Evolutionary conservation across 139 green algal genomes (phyloP), one percentile per base, ranked within the genome.

Genomic region (Gonium pectorale): DNA sequence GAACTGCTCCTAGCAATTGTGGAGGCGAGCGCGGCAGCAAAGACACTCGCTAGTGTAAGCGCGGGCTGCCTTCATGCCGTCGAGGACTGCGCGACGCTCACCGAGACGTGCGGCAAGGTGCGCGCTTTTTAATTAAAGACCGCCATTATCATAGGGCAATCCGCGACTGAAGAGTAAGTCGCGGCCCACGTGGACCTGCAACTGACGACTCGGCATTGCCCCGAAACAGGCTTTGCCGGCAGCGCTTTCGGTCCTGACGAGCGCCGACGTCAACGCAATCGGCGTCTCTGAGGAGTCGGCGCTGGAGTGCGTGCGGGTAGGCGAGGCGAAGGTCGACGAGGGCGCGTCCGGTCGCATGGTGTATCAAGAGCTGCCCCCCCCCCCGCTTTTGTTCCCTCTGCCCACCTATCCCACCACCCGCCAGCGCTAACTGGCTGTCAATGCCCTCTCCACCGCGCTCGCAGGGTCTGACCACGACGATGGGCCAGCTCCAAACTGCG

Each of bases 1-100:
- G 70, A 79, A 9, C 46, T 66, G 17, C 70, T 79, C 5, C 46
- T 79, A 21, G 54, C 38, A 17, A 66, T 79, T 29, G 70, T 79
- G 6, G 46, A 79, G 26, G 46, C 46, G 15, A 79, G 46, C 19
- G 31, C 70, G 49, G 70, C 70, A 29, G 44, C 70, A 0, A 79
- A 66, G 56, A 49, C 46, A 22, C 70, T 79, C 13, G 70, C 46
- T 26, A 46, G 5, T 7, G 70, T 29, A 17, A 49, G 22, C 17
- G n/a, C 49, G n/a, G 46, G 46, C 31, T 66, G 70, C 49, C 31
- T 79, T n/a, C 46, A 66, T n/a, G 46, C 33, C n/a, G 70, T 79
- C 29, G 49, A 79, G 31, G 70, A 79, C 49, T 79, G 70, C 31
- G 31, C 31, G 6, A 27, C 7, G 31, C 17, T 79, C 3, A 43